Base-by-base conservation (phyloP, 1,139 yeast species). In the Yarrowia galli region DNA sequence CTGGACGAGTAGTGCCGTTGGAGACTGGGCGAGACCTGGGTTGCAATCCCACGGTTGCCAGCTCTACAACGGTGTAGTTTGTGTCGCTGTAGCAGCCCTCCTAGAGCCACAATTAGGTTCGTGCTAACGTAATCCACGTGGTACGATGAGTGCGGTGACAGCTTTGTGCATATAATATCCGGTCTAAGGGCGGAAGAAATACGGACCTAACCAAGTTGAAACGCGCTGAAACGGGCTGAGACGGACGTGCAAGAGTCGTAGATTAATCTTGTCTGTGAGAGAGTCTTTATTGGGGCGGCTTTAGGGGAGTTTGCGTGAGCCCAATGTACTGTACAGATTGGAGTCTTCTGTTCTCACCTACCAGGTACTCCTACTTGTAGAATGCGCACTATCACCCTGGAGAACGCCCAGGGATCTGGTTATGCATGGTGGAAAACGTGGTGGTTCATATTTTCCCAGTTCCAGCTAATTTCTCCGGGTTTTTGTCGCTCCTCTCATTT, bases 71-170 rank as follows among this genome's bases (percentile, higher is more conserved):
- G 10, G 23, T 32, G 22, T 6, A 4, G 20, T 15, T 9, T 2
- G 2, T 3, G 43, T 12, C 22, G 20, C 45, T 36, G 16, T 12
- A 22, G 16, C 35, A 9, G 22, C 28, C 1, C 18, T n/a, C 15
- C 45, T 7, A 4, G 6, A 6, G 13, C 10, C 22, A 9, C 60
- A 53, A 53, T 36, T 53, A 36, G 60, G 45, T 36, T 53, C 7
- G 45, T 36, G 45, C 60, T 36, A 53, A 22, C 60, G 60, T 53
- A 53, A 36, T 53, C 60, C 60, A 53, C 60, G 45, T 38, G 60
- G 32, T 38, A 13, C 43, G 40, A 23, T 35, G 42, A 36, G 54
- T 9, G 25, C 58, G 10, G 32, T 38, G 45, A 53, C 60, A 36
- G 45, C 16, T 6, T 12, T 15, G 60, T 53, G 60, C 60, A 53